A percentile compares a stretch with the other conserved stretches of the same genome.
Evolutionary conservation across 2,329 filamentous ascomycete species (phyloP).

Genomic region (Harringtonia lauricola): DNA sequence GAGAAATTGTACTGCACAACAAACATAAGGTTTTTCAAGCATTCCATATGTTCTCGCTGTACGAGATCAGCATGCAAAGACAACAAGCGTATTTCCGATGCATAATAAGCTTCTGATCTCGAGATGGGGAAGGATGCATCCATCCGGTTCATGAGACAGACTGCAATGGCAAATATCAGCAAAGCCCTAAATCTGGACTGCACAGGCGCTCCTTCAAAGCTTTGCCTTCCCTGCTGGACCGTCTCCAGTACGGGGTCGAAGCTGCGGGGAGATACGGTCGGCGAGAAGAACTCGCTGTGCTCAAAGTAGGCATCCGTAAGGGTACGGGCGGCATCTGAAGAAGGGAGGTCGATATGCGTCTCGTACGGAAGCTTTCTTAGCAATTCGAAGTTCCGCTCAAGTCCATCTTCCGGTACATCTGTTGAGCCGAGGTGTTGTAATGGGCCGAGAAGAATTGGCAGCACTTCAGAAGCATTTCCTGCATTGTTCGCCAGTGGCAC

Average conservation of each 20-base stretch:
- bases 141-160: background rate
- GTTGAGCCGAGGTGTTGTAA: background rate
- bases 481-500: background rate
- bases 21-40: background rate
- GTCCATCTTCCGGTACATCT: background rate
- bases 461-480: background rate
- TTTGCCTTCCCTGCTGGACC: background rate
- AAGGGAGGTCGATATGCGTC: background rate
- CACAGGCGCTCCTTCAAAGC: background rate
- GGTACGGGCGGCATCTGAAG: background rate
- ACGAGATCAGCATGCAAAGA: background rate
- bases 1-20: background rate
- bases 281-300: conserved; percentile 3
- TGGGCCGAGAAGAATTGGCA: background rate
- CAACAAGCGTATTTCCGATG: background rate
- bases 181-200: background rate
- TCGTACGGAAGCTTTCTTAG: background rate
- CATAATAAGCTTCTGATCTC: background rate
- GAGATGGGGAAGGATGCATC: conserved; percentile 1
- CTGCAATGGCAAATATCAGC: background rate
- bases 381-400: background rate
- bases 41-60: background rate
- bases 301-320: conserved; percentile 1
- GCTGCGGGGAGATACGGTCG: background rate
- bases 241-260: background rate